Conservation (phyloP, 2,329 filamentous ascomycete species). For the Fusarium floridanum region DNA sequence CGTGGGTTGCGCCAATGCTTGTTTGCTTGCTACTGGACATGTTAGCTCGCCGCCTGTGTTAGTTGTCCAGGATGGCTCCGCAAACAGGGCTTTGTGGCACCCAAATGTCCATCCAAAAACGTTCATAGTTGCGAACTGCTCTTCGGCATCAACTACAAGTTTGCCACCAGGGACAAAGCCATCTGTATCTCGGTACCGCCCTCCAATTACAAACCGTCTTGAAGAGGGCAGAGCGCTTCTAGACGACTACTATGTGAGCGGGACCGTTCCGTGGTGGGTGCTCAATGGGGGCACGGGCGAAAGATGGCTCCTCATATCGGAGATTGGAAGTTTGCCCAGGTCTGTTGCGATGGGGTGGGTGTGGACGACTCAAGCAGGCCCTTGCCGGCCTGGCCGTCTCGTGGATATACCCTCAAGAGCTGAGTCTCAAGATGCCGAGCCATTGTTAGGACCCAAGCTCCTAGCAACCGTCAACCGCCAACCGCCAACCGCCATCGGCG, state of each 20-base stretch:
- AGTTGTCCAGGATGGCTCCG: slow-evolving; percentile 1
- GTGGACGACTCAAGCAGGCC: slow-evolving; percentile 13
- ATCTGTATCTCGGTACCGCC: not conserved
- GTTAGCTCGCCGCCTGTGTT: not conserved
- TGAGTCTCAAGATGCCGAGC: not conserved
- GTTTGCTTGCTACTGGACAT: slow-evolving; percentile 10
- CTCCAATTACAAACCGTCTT: not conserved
- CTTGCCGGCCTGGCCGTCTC: slow-evolving; percentile 19
- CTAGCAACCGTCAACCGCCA: not conserved
- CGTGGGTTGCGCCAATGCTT: not conserved
- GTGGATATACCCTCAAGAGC: slow-evolving; percentile 5
- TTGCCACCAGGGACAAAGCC: slow-evolving; percentile 27
- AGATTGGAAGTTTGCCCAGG: not conserved
- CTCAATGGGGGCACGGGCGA: slow-evolving; percentile 2
- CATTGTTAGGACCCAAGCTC: not conserved
- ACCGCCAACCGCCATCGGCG: slow-evolving; percentile 14
- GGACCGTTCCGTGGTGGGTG: slow-evolving; percentile 11
- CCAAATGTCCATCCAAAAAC: slow-evolving; percentile 11
- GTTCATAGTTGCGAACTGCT: slow-evolving; percentile 24
- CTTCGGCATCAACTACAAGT: slow-evolving; percentile 12
- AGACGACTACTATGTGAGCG: not conserved
- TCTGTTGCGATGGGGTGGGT: not conserved
- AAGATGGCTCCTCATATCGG: slow-evolving; percentile 7
- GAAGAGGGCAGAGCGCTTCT: not conserved
- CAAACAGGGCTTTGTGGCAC: slow-evolving; percentile 18